Base-by-base conservation (phyloP, 495 filamentous ascomycete species). In the Penicillium crystallinum region DNA sequence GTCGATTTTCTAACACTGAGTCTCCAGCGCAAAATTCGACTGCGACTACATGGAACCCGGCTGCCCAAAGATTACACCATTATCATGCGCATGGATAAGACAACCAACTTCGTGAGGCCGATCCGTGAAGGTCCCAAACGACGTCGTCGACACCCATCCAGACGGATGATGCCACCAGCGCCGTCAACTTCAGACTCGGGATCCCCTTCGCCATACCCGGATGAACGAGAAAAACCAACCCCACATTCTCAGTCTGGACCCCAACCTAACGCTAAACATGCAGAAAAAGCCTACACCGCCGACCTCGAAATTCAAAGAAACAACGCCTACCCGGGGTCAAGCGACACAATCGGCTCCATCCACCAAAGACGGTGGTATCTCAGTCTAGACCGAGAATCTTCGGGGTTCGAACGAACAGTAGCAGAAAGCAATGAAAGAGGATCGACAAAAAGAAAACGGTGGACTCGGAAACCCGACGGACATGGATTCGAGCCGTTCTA, bases 331-430 rank as follows among this genome's bases (percentile, higher is more conserved):
- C 65, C 79, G 0, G 82, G 84, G 18, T 80, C 85, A 0, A 70
- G 42, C 0, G 87, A 87, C 58, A 78, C 67, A 11, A 81, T 87
- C 31, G 77, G 75, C 4, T 86, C 82, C 9, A 71, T 87, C 17
- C 78, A 87, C 55, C 81, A 86, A 59, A 76, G 84, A 2, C 66
- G 71, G 4, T 88, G 84, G 84, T 82, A 77, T 49, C 60, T 86
- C 15, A 74, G 73, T 21, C 62, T 86, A 12, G 83, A 87, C 45
- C 69, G 78, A 2, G 54, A 52, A 5, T 71, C 69, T 6, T 80
- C 76, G 34, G 84, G 84, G 18, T 84, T 87, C 45, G 65, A 71
- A 19, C 37, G 41, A 17, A 55, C 56, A 0, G 41, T 51, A n/a
- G 55, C 10, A 17, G 17, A 10, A 2, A 11, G 2, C 5, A 31